Base-by-base conservation (phyloP, 257 asterid species). In the Eucommia ulmoides region DNA sequence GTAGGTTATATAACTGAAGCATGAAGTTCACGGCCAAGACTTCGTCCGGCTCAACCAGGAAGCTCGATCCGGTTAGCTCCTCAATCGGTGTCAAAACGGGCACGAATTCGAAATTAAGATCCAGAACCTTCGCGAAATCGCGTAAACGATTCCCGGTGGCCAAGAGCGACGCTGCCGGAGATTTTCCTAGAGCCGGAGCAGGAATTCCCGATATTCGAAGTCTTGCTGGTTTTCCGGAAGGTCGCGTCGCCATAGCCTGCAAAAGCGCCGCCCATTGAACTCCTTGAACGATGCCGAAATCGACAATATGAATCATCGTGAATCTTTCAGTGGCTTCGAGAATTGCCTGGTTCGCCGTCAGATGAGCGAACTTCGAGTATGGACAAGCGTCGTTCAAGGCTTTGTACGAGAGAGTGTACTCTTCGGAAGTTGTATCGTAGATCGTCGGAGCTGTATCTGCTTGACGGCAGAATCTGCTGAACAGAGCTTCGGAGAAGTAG, bases 211-310 rank as follows among this genome's bases (percentile, higher is more conserved):
- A 80, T 16, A 91, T 77, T 24, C 96, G 79, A 44, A 91, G 50
- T 42, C 64, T 23, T 0, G 66, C 74, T 20, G 98, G 98, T 63
- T 86, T 91, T 6, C 98, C 96, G 19, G 82, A 46, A 20, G 95
- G 80, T 26, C 98, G 79, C 55, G 94, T 83, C 0, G 96, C 96
- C 18, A 91, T 45, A n/a, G 95, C 98, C 50, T 91, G 98, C 61
- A 91, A 71, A 9, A 91, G 79, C 5, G 96, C 96, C 1, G 98
- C 96, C 98, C 98, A 91, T 47, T 91, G 98, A 55, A 91, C 74
- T 7, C 98, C 98, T 45, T 86, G 96, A 20, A 79, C 88, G 33
- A 91, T 82, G 9, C 98, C 98, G 23, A 91, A 91, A 77, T 91
- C 98, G 8, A 91, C 74, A 15, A 91, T 76, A 76, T 83, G 98